Percentiles rank a stretch among this genome's conserved stretches.
Conservation (phyloP, 768 basidiomycete species). For the Lactifluus pinguis region DNA sequence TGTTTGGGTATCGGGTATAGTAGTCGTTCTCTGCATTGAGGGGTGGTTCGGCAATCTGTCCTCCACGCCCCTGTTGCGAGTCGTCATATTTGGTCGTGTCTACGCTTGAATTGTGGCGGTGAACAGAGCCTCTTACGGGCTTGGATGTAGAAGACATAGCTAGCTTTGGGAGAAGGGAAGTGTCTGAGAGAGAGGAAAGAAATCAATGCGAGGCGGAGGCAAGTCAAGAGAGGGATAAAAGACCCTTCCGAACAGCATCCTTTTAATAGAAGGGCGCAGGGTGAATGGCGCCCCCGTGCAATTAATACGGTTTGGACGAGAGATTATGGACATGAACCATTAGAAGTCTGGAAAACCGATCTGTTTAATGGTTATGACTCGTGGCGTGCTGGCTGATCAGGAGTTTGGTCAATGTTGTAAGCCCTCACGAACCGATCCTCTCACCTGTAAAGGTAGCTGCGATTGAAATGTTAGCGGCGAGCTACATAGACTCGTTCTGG, state of each 20-base stretch:
- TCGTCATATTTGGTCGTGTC: not conserved
- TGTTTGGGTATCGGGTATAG: slow-evolving; percentile 16
- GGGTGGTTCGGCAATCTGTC: not conserved
- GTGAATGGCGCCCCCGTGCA: not conserved
- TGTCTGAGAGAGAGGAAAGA: not conserved
- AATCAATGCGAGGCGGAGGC: not conserved
- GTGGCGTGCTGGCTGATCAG: too few species aligned
- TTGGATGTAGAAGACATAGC: slow-evolving; percentile 1
- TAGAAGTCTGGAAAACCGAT: too few species aligned
- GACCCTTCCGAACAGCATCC: not conserved
- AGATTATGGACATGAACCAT: not conserved
- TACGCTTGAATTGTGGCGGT: not conserved
- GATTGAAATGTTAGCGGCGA: not conserved
- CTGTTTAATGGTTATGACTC: not conserved
- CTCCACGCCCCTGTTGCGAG: not conserved
- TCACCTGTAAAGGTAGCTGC: not conserved
- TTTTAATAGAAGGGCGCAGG: not conserved
- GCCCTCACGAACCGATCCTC: too few species aligned
- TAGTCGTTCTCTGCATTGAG: slow-evolving; percentile 1
- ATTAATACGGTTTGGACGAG: not conserved
- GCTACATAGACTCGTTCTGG: not conserved
- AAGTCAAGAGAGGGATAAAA: not conserved
- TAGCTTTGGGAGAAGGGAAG: too few species aligned
- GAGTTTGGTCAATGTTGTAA: too few species aligned
- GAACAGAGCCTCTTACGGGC: not conserved